These are phyloP conservation scores for Aspergillus heteromorphus DNA, from an alignment of 495 filamentous ascomycete genomes.

Conservation along the genomic window DNA sequence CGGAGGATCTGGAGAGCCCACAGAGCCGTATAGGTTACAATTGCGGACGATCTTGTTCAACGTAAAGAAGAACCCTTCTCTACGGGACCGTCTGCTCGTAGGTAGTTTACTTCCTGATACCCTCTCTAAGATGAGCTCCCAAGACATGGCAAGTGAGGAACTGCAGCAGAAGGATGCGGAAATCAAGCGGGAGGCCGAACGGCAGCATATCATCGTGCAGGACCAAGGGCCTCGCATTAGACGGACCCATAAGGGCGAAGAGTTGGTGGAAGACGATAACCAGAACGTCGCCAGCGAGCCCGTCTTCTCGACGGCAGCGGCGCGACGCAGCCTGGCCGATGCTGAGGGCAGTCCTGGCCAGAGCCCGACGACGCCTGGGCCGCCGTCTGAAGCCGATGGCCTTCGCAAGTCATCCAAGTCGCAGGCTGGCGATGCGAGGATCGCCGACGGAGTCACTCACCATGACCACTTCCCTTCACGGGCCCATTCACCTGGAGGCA, in stretches of 20 bases:
- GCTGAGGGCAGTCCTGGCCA: conserved; percentile 33
- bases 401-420: conserved; percentile 26
- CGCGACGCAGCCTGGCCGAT: conserved; percentile 35
- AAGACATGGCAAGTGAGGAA: conserved; percentile 89
- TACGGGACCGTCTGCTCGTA: conserved; percentile 69
- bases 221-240: conserved; percentile 80
- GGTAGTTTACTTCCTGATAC: conserved; percentile 62
- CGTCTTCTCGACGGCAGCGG: conserved; percentile 39
- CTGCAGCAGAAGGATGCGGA: conserved; percentile 70
- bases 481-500: conserved; percentile 31
- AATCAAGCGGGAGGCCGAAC: conserved; percentile 73
- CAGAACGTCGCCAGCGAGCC: conserved; percentile 42
- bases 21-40: conserved; percentile 50
- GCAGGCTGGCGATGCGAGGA: conserved; percentile 46
- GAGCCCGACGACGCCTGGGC: conserved; percentile 30
- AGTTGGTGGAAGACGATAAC: conserved; percentile 69
- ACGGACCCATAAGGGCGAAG: conserved; percentile 93
- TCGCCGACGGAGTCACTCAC: conserved; percentile 10
- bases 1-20: conserved; percentile 43
- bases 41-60: conserved; percentile 69
- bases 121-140: conserved; percentile 75
- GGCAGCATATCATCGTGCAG: conserved; percentile 78
- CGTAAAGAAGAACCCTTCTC: conserved; percentile 75
- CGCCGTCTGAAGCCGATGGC: conserved; percentile 18
- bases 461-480: conserved; percentile 20